phyloP scores from a whole-genome alignment of 2,329 filamentous ascomycete genomes.

The Venturia effusa region DNA sequence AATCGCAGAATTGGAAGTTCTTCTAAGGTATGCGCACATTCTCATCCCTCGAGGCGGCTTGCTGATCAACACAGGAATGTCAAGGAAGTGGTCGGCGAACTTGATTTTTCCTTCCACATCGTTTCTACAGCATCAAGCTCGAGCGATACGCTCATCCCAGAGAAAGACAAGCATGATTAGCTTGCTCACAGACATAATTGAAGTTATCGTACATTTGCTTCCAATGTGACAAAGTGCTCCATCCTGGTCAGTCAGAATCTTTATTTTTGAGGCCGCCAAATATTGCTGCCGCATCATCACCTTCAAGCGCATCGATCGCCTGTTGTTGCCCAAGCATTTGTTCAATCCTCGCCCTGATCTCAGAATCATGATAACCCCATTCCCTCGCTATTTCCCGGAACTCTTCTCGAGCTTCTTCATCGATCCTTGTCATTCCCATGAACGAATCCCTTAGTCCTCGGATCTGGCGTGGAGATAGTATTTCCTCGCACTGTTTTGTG shows the following conservation, averaged over 20 bases:
- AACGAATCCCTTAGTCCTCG: background rate
- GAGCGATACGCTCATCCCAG: background rate
- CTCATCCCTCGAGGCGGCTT: background rate
- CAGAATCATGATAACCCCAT: background rate
- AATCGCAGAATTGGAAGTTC: constrained; percentile 54
- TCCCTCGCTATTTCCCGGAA: background rate
- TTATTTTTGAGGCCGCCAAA: background rate
- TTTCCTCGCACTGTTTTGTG: background rate
- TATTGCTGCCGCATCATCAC: background rate
- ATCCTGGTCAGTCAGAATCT: too few relatives aligned
- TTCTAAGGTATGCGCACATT: constrained; percentile 35
- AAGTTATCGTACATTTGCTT: background rate
- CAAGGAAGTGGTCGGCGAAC: constrained; percentile 57
- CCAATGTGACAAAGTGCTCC: background rate
- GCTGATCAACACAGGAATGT: constrained; percentile 35
- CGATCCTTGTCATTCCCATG: background rate
- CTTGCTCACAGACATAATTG: background rate
- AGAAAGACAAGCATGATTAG: constrained; percentile 9
- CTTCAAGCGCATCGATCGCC: background rate
- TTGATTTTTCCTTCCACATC: constrained; percentile 61
- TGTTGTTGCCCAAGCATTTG: background rate
- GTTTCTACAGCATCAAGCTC: constrained; percentile 24
- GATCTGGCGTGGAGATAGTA: background rate
- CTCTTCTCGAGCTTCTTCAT: background rate
- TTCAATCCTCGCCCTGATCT: background rate